Conservation (phyloP, 2,329 filamentous ascomycete species). For the Zelopaecilomyces penicillatus region DNA sequence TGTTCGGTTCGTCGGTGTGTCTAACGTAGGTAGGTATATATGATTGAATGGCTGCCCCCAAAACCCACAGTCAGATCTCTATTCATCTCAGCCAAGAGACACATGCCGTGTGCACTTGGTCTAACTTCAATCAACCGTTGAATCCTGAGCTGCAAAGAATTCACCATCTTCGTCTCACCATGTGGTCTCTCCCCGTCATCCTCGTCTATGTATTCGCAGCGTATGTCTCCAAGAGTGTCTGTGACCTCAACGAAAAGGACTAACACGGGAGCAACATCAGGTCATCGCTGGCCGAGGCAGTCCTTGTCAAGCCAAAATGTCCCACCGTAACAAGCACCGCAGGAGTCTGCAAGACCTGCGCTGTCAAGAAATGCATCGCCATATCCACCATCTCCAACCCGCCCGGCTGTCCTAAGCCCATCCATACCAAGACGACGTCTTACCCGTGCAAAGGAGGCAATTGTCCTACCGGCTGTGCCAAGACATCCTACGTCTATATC, state of each 20-base stretch:
- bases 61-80: no score
- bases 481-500: conserved; percentile 16
- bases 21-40: neutral
- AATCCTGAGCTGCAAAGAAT: neutral
- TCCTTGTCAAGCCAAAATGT: conserved; percentile 13
- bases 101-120: no score
- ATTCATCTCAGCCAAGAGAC: no score
- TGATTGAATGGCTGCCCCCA: neutral
- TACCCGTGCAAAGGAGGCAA: conserved; percentile 15
- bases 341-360: conserved; percentile 25
- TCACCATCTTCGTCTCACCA: neutral
- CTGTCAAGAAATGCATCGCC: conserved; percentile 20
- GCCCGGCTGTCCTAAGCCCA: conserved; percentile 18
- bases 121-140: neutral
- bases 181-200: neutral
- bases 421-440: conserved; percentile 18
- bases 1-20: neutral
- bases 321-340: conserved; percentile 26
- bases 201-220: neutral
- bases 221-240: neutral
- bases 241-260: no score
- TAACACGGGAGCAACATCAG: no score
- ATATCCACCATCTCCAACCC: conserved; percentile 23
- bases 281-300: neutral
- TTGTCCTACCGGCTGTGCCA: conserved; percentile 17